Evolutionary conservation across 345 rosid species (phyloP).

Genomic region (Camelina laxa): DNA sequence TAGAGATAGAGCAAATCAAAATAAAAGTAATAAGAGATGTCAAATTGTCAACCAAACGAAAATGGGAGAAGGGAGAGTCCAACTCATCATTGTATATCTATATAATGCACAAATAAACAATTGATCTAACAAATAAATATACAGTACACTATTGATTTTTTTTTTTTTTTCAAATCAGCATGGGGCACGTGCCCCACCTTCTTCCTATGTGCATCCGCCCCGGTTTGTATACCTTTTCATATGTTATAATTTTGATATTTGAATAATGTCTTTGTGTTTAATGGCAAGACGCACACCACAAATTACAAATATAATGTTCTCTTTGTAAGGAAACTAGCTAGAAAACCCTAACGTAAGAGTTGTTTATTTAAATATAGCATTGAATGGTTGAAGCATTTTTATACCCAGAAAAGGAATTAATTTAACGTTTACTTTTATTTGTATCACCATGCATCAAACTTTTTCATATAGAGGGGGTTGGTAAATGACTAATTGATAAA

Average conservation of each 20-base stretch:
- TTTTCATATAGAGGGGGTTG: not conserved
- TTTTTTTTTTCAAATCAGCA: too few species aligned
- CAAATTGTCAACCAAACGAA: too few species aligned
- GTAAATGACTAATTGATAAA: constrained; percentile 12
- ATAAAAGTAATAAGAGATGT: too few species aligned
- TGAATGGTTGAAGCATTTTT: not conserved
- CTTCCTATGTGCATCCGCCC: too few species aligned
- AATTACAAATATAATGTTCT: too few species aligned
- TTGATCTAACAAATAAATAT: too few species aligned
- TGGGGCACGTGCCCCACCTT: too few species aligned
- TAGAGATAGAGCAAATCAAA: too few species aligned
- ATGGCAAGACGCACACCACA: constrained; percentile 40
- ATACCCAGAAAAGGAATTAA: not conserved
- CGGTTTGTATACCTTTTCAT: not conserved
- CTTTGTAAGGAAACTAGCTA: not conserved
- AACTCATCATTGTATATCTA: too few species aligned
- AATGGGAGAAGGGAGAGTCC: too few species aligned
- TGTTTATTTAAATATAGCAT: not conserved
- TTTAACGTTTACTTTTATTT: constrained; percentile 28
- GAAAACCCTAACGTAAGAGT: not conserved
- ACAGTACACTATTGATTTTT: too few species aligned
- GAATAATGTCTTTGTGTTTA: constrained; percentile 11
- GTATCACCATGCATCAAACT: constrained; percentile 2
- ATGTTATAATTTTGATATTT: not conserved
- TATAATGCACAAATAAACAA: too few species aligned